Evolutionary conservation across 257 asterid species (phyloP).

Genomic region (Coffea eugenioides): DNA sequence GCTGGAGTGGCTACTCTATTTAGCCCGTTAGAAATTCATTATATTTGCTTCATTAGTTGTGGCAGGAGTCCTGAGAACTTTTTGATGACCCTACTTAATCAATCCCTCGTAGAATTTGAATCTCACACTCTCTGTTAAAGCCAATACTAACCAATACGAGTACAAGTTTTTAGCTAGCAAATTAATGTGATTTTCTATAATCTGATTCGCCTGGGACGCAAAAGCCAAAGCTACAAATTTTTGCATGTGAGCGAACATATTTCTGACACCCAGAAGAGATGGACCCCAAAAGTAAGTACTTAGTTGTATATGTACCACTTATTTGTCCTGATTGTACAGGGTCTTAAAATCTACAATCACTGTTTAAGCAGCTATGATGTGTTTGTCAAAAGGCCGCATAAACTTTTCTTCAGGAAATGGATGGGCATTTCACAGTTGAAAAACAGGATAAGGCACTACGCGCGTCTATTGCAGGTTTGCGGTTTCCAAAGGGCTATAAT

Average conservation of each 20-base stretch:
- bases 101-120: too few species aligned
- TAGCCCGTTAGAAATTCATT: too few species aligned
- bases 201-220: not conserved
- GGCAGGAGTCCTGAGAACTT: too few species aligned
- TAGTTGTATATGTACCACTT: not conserved
- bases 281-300: too few species aligned
- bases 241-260: not conserved
- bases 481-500: not conserved
- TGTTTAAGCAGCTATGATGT: not conserved
- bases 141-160: too few species aligned
- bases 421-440: not conserved
- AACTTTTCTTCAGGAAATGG: not conserved
- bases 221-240: not conserved
- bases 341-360: not conserved
- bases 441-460: not conserved
- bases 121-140: too few species aligned
- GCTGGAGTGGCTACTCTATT: not conserved
- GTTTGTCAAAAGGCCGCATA: conserved; percentile 2
- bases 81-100: too few species aligned
- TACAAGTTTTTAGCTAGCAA: too few species aligned
- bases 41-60: too few species aligned
- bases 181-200: too few species aligned
- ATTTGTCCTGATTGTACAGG: not conserved
- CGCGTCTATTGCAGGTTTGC: not conserved
- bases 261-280: not conserved